Base-by-base conservation (phyloP, 2,329 filamentous ascomycete genomes). In the Fusarium stilboides region DNA sequence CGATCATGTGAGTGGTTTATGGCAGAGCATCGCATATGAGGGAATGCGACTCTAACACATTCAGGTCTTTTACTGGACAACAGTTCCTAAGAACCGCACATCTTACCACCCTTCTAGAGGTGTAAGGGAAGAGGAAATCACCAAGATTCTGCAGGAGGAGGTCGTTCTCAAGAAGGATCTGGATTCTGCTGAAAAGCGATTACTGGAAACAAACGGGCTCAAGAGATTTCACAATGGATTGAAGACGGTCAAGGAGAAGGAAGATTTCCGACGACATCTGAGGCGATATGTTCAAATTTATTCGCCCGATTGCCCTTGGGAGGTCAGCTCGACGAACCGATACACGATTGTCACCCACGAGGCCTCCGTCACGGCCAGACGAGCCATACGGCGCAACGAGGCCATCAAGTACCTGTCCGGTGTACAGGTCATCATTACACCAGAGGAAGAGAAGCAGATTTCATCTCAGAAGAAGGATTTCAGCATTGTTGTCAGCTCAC, bases 201-300 rank as follows among this genome's bases (percentile, higher is more conserved):
- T 98, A 24, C 83, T 98, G 39, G 85, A 88, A 39, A 88, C 94
- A 10, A 84, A 90, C 10, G 94, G 93, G 6, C 80, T 98, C 49
- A 88, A 87, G 76, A 92, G 91, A 74, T 97, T 93, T 76, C 78
- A 88, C 75, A 85, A 85, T 53, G 84, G 81, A 40, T 84, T 98
- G 28, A 90, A 87, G 73, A 92, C 91, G 3, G 86, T 90, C 54
- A 91, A 91, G 73, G 94, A 98, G 78, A 92, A 91, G 80, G 91
- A 94, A 46, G 93, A 97, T 78, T 98, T 98, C 77, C 87, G 87
- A 69, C 88, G 88, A 26, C 96, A 99, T 77, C 83, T 98, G 69
- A 92, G 92, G 70, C 93, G 94, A 74, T 99, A 99, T 80, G 89
- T 97, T 77, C 91, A 93, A 68, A 95, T 98, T 67, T 98, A 98